These are phyloP conservation scores for Escovopsis sp. DNA, from an alignment of 2,329 filamentous ascomycete genomes.

Conservation along the genomic window DNA sequence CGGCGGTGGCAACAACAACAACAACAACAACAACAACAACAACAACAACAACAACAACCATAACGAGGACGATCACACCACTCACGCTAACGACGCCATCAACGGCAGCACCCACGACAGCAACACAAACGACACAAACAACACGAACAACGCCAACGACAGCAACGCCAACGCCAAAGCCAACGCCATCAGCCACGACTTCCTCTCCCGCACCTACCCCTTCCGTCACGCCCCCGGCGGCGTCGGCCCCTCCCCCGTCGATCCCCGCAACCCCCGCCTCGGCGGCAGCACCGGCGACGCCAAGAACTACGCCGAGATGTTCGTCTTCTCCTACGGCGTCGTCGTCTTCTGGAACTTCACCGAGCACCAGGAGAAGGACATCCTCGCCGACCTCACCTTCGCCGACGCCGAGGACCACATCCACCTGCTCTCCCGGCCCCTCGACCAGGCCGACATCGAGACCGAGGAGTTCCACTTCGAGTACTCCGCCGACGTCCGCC, in stretches of 20 bases:
- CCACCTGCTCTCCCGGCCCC: slow-evolving; percentile 60
- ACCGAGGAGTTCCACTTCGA: slow-evolving; percentile 98
- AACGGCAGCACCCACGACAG: too few relatives aligned
- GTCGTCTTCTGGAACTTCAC: slow-evolving; percentile 99
- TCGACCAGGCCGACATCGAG: slow-evolving; percentile 84
- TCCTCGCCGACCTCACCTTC: slow-evolving; percentile 88
- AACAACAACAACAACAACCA: too few relatives aligned
- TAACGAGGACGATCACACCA: too few relatives aligned
- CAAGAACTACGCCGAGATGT: slow-evolving; percentile 82
- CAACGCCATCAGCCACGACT: slow-evolving; percentile 15
- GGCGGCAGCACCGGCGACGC: slow-evolving; percentile 57
- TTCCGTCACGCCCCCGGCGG: slow-evolving; percentile 20
- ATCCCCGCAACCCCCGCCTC: slow-evolving; percentile 39
- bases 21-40: too few relatives aligned
- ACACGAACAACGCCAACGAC: too few relatives aligned
- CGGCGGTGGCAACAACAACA: too few relatives aligned
- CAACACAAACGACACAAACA: too few relatives aligned
- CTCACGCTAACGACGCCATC: too few relatives aligned
- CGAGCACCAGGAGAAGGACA: slow-evolving; percentile 88
- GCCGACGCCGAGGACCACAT: slow-evolving; percentile 49
- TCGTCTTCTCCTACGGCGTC: slow-evolving; percentile 92
- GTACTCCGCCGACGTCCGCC: slow-evolving; percentile 72
- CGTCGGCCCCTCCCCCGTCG: slow-evolving; percentile 30
- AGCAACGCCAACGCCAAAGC: too few relatives aligned
- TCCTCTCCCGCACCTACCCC: slow-evolving; percentile 10